Percentiles rank a stretch among this genome's conserved stretches.
Evolutionary conservation across 345 rosid species (phyloP).

Genomic region (Camelina laxa): DNA sequence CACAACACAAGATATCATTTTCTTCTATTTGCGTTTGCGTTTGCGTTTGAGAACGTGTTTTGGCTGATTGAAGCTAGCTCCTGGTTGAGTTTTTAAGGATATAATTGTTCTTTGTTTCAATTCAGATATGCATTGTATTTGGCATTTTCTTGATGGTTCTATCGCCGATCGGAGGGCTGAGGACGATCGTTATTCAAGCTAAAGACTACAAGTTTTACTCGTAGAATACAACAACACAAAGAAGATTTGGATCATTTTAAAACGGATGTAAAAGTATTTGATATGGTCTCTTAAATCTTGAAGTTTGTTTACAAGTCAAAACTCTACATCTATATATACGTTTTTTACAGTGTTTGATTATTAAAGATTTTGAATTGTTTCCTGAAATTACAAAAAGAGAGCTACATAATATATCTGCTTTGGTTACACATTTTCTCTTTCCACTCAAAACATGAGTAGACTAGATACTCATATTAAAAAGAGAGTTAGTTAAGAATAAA

Average conservation of each 20-base stretch:
- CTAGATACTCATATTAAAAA: too few species aligned
- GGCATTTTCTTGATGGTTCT: conserved; percentile 66
- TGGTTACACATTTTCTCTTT: too few species aligned
- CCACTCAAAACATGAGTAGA: too few species aligned
- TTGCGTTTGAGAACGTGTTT: neutral
- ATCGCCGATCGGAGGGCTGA: conserved; percentile 76
- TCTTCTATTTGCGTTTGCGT: conserved; percentile 7
- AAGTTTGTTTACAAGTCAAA: conserved; percentile 15
- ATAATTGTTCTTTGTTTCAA: neutral
- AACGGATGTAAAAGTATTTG: neutral
- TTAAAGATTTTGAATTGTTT: neutral
- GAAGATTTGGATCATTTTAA: neutral
- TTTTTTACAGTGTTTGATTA: neutral
- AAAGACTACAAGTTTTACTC: conserved; percentile 61
- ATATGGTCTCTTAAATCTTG: neutral
- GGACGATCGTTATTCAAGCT: conserved; percentile 61
- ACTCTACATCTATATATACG: neutral
- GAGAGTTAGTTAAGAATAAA: too few species aligned
- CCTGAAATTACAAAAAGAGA: neutral
- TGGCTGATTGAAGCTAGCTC: neutral
- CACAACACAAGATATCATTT: neutral
- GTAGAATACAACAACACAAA: conserved; percentile 27
- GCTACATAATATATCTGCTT: too few species aligned
- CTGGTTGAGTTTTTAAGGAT: conserved; percentile 46
- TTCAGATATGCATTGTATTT: conserved; percentile 64